Conservation (phyloP, 805 yeast genomes). For the Saccharomycopsis sp. region DNA sequence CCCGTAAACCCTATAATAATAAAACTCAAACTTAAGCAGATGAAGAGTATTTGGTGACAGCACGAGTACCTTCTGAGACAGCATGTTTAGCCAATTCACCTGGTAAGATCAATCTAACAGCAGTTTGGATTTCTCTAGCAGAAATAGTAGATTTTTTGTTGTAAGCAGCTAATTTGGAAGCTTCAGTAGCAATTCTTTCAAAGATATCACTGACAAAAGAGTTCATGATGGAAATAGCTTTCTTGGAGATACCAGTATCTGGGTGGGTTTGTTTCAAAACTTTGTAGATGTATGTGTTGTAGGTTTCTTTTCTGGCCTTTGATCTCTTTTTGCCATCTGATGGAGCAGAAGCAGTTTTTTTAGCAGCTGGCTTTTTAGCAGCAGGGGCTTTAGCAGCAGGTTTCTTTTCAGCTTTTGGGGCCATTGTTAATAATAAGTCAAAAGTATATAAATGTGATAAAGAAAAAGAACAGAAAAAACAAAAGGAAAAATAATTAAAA, state of each 20-base stretch:
- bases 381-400: constrained; percentile 97
- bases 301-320: constrained; percentile 96
- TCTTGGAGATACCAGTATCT: constrained; percentile 98
- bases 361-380: constrained; percentile 90
- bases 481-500: no score
- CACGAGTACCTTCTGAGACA: constrained; percentile 97
- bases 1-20: neutral
- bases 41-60: constrained; percentile 93
- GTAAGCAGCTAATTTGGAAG: constrained; percentile 97
- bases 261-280: constrained; percentile 98
- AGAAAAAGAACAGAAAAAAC: no score
- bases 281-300: constrained; percentile 97
- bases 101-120: constrained; percentile 95
- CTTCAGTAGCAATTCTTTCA: constrained; percentile 97
- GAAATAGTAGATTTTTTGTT: constrained; percentile 97
- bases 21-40: constrained; percentile 13
- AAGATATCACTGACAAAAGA: constrained; percentile 96
- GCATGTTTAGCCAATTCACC: constrained; percentile 99
- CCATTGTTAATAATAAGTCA: constrained; percentile 38
- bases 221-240: constrained; percentile 98
- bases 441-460: no score
- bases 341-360: constrained; percentile 78
- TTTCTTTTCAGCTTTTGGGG: constrained; percentile 56
- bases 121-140: constrained; percentile 98
- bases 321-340: constrained; percentile 67